Evolutionary conservation across 23 red algal species (phyloP).

Genomic region (Agarophyton chilense): DNA sequence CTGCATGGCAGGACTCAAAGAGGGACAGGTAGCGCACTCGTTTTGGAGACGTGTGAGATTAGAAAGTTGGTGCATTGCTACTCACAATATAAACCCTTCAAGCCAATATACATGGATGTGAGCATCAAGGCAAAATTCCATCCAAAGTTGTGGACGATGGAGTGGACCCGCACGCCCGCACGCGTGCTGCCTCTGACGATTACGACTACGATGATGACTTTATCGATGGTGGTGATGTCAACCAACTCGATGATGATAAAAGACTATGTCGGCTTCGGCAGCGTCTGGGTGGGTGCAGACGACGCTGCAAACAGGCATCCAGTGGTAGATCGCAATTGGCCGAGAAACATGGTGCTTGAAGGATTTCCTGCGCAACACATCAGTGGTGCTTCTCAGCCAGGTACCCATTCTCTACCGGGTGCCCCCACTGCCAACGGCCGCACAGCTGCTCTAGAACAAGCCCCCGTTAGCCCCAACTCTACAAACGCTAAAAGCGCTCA

Average conservation of each 20-base stretch:
- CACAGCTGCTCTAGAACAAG: too few species aligned
- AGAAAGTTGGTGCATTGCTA: neutral
- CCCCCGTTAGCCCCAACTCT: too few species aligned
- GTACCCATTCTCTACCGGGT: too few species aligned
- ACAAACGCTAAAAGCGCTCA: too few species aligned
- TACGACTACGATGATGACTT: slow-evolving; percentile 63
- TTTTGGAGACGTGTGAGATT: neutral
- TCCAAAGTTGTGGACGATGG: slow-evolving; percentile 55
- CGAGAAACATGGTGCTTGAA: slow-evolving; percentile 12
- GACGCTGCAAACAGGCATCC: neutral
- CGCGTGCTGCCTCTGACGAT: too few species aligned
- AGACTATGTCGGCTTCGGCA: slow-evolving; percentile 31
- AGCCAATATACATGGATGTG: slow-evolving; percentile 53
- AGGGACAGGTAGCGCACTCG: neutral
- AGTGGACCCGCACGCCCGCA: too few species aligned
- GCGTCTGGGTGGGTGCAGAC: too few species aligned
- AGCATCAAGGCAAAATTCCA: slow-evolving; percentile 65
- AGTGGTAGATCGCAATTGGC: neutral
- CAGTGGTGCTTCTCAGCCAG: too few species aligned
- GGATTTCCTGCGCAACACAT: too few species aligned
- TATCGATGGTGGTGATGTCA: slow-evolving; percentile 50
- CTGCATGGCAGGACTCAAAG: slow-evolving; percentile 8
- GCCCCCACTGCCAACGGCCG: too few species aligned
- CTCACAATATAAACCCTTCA: slow-evolving; percentile 73
- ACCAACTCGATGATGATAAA: slow-evolving; percentile 21